phyloP scores from a whole-genome alignment of 805 yeast species.

The Suhomyces emberorum region DNA sequence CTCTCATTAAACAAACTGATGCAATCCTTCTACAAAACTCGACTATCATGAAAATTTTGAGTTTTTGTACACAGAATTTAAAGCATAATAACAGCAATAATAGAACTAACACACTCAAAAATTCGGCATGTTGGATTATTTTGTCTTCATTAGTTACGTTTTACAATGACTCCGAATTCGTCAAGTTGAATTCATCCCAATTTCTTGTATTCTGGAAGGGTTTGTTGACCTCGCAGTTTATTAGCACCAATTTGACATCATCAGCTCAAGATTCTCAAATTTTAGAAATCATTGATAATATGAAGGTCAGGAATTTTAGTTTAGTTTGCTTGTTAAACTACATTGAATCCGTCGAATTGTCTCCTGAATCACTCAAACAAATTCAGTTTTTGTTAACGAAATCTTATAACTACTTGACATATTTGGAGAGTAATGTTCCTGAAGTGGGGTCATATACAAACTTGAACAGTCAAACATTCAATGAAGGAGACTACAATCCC shows the following conservation, averaged over 20 bases:
- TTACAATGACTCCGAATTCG: slow-evolving; percentile 40
- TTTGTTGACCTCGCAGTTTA: slow-evolving; percentile 40
- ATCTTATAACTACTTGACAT: slow-evolving; percentile 38
- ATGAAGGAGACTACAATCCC: slow-evolving; percentile 28
- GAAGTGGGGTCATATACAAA: slow-evolving; percentile 31
- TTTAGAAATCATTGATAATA: slow-evolving; percentile 30
- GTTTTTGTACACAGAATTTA: slow-evolving; percentile 45
- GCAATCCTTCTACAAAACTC: slow-evolving; percentile 35
- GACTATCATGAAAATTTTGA: slow-evolving; percentile 38
- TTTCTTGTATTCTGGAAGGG: slow-evolving; percentile 44
- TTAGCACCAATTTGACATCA: slow-evolving; percentile 20
- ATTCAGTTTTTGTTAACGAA: slow-evolving; percentile 40
- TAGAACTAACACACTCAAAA: slow-evolving; percentile 20
- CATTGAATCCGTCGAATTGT: slow-evolving; percentile 32
- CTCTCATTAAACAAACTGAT: slow-evolving; percentile 35
- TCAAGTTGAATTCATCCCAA: slow-evolving; percentile 42
- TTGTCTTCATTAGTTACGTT: slow-evolving; percentile 39
- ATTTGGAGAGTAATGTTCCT: slow-evolving; percentile 36
- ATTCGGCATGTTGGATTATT: slow-evolving; percentile 41
- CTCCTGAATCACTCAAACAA: slow-evolving; percentile 41
- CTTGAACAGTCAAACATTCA: slow-evolving; percentile 25
- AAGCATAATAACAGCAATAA: slow-evolving; percentile 30
- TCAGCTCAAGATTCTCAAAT: slow-evolving; percentile 17
- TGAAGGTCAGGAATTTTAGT: slow-evolving; percentile 36
- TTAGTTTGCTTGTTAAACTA: slow-evolving; percentile 39